These are phyloP conservation scores for Penicillium sp. DNA, from an alignment of 2,329 filamentous ascomycete genomes.

Conservation along the genomic window DNA sequence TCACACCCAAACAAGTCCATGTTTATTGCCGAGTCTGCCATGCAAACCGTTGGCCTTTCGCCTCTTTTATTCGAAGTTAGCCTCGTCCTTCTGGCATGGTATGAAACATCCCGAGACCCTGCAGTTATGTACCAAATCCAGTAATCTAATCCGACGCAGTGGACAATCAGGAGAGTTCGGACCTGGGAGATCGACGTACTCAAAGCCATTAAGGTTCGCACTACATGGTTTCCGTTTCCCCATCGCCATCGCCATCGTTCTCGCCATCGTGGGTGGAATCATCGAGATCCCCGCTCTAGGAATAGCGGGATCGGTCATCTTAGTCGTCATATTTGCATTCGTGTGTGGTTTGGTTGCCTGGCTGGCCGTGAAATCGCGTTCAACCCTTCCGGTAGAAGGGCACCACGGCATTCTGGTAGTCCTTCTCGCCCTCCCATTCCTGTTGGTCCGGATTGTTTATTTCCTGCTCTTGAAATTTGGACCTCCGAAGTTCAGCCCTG, in stretches of 20 bases:
- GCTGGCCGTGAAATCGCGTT: conserved; percentile 18
- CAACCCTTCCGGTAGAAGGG: conserved; percentile 17
- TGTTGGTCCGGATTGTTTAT: conserved; percentile 23
- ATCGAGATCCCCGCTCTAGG: conserved; percentile 16
- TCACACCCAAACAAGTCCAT: conserved; percentile 15
- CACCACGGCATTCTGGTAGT: conserved; percentile 19
- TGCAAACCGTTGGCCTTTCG: conserved; percentile 30
- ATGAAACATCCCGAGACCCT: not conserved
- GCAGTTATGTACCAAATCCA: not conserved
- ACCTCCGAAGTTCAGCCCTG: conserved; percentile 15
- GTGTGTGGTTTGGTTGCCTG: conserved; percentile 22
- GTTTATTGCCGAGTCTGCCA: conserved; percentile 20
- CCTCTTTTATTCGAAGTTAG: conserved; percentile 32
- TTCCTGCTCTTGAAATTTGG: conserved; percentile 24
- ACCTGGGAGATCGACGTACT: conserved; percentile 25
- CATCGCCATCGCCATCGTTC: conserved; percentile 21
- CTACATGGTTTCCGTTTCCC: conserved; percentile 29
- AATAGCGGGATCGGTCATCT: conserved; percentile 19
- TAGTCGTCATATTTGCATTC: conserved; percentile 24
- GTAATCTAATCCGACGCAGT: conserved; percentile 9
- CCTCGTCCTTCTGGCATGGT: conserved; percentile 28
- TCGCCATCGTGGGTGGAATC: conserved; percentile 22
- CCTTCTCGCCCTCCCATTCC: conserved; percentile 20
- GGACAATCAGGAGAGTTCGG: conserved; percentile 28
- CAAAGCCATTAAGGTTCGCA: conserved; percentile 19